A percentile compares a stretch with the other conserved stretches of the same genome.
phyloP scores from a whole-genome alignment of 169 alveolate species.

The Plasmodium blacklocki region DNA sequence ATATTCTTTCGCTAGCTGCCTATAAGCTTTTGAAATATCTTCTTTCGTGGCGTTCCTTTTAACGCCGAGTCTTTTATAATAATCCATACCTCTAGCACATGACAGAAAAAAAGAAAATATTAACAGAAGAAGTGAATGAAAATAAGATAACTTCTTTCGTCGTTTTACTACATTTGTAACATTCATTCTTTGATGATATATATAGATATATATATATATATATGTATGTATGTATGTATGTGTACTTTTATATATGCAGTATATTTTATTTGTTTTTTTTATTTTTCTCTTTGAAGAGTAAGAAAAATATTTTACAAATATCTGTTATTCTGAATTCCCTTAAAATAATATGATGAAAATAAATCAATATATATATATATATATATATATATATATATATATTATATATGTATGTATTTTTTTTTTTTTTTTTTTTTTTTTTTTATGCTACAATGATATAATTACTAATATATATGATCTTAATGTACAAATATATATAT shows the following conservation, averaged over 20 bases:
- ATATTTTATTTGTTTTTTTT: too few species aligned
- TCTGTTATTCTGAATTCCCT: too few species aligned
- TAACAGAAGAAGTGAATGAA: conserved; percentile 36
- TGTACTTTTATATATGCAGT: background rate
- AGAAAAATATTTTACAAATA: too few species aligned
- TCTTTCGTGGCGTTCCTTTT: conserved; percentile 89
- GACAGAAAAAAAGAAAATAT: conserved; percentile 54
- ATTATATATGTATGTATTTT: too few species aligned
- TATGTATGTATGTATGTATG: background rate
- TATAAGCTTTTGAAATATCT: conserved; percentile 94
- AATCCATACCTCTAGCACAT: conserved; percentile 82
- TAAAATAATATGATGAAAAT: too few species aligned
- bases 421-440: too few species aligned
- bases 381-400: too few species aligned
- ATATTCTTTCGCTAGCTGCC: conserved; percentile 91
- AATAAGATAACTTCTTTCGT: conserved; percentile 29
- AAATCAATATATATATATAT: too few species aligned
- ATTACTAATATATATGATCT: too few species aligned
- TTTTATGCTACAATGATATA: too few species aligned
- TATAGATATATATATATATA: conserved; percentile 6
- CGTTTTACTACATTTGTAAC: conserved; percentile 31
- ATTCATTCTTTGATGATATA: conserved; percentile 17
- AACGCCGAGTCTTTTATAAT: conserved; percentile 90
- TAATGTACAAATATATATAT: too few species aligned
- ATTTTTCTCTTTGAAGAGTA: too few species aligned